Evolutionary conservation across 208 protist species (phyloP), one percentile per base, ranked within the genome.

Genomic region (Blastocrithidia nonstop): DNA sequence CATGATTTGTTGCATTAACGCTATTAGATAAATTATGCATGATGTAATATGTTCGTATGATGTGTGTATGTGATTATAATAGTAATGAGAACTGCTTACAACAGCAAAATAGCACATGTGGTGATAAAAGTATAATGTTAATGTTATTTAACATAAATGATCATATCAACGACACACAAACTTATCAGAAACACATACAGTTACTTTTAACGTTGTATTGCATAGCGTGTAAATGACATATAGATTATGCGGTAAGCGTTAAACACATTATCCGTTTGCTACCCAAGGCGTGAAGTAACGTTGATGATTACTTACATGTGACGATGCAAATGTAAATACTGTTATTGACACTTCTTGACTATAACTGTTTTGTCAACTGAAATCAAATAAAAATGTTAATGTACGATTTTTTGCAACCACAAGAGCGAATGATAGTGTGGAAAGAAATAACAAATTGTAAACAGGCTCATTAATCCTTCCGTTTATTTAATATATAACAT

Each of bases 1-100:
- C 65, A 16, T 85, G 80, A 75, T 26, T 89, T 1, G 68, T 89
- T 38, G 74, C 75, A 1, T 82, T 81, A 46, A 78, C 75, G 46
- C 71, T 89, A 8, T 49, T 87, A 27, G 69, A 82, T 35, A 61
- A 67, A 9, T 53, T 82, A 19, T 71, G 77, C n/a, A 57, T 82
- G 7, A 39, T 33, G 17, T 56, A 73, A 51, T 62, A 59, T 42
- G 52, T 85, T 11, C 39, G 55, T 4, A 53, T 70, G 16, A 51
- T 58, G n/a, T n/a, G n/a, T n/a, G n/a, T n/a, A n/a, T n/a, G n/a
- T n/a, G n/a, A n/a, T n/a, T n/a, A n/a, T n/a, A n/a, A n/a, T n/a
- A n/a, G n/a, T n/a, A n/a, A n/a, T n/a, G n/a, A n/a, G n/a, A n/a
- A n/a, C n/a, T n/a, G n/a, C n/a, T n/a, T n/a, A n/a, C n/a, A n/a